phyloP scores from a whole-genome alignment of 2,329 filamentous ascomycete genomes.

The Didymella glomerata region DNA sequence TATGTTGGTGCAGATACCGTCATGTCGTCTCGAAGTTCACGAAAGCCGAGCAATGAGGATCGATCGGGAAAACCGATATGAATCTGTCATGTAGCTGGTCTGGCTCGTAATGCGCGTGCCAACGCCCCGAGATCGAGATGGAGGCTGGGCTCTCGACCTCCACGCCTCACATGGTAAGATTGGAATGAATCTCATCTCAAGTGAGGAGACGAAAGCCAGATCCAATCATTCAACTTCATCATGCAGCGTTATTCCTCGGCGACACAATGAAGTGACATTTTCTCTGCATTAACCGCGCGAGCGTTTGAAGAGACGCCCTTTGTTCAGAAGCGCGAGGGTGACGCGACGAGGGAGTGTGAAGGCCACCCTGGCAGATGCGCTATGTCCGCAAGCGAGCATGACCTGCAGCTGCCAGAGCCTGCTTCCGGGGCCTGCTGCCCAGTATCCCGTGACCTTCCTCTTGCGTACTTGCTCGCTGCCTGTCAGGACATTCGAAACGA shows the following conservation, averaged over 20 bases:
- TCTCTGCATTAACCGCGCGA: conserved; percentile 9
- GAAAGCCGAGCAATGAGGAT: background rate
- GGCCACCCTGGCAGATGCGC: conserved; percentile 1
- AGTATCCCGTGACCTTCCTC: conserved; percentile 1
- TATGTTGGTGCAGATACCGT: background rate
- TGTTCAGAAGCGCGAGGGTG: conserved; percentile 6
- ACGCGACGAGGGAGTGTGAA: conserved; percentile 7
- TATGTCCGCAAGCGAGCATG: conserved; percentile 1
- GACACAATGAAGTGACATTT: background rate
- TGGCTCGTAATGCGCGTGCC: conserved; percentile 10
- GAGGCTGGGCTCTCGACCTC: background rate
- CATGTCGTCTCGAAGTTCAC: background rate
- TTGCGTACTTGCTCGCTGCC: background rate
- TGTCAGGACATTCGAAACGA: background rate
- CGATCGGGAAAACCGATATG: background rate
- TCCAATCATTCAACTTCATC: background rate
- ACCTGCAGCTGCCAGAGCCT: conserved; percentile 1
- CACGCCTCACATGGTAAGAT: conserved; percentile 16
- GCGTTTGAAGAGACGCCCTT: conserved; percentile 15
- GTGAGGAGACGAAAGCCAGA: conserved; percentile 1
- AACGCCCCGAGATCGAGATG: background rate
- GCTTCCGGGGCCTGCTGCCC: background rate
- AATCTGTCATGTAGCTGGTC: background rate
- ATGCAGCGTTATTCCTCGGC: conserved; percentile 11
- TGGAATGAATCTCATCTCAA: conserved; percentile 14